Evolutionary conservation across 2,329 filamentous ascomycete genomes (phyloP).

Genomic region (Tolypocladium paradoxum): DNA sequence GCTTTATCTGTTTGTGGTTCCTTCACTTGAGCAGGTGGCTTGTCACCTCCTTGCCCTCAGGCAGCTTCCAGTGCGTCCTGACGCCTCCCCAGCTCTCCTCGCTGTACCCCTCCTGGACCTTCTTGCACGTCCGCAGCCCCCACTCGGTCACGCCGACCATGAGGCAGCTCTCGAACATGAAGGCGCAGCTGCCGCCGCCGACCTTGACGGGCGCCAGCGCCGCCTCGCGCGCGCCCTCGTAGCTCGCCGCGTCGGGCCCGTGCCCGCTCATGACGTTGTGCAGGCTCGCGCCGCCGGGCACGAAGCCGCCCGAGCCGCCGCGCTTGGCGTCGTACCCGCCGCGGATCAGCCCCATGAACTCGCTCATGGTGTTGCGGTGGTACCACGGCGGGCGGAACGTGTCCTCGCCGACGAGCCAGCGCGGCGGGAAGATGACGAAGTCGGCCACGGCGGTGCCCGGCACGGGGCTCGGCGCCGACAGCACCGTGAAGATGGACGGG

Average conservation of each 20-base stretch:
- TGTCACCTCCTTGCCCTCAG: conserved; percentile 20
- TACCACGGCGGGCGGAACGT: conserved; percentile 67
- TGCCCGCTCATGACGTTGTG: conserved; percentile 65
- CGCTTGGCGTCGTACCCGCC: conserved; percentile 52
- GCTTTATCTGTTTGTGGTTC: no score
- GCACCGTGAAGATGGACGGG: conserved; percentile 66
- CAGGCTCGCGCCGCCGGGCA: conserved; percentile 45
- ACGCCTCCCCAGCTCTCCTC: conserved; percentile 70
- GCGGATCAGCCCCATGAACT: conserved; percentile 52
- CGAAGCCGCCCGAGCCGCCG: conserved; percentile 37
- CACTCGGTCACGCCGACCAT: conserved; percentile 66
- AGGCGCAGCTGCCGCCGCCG: conserved; percentile 51
- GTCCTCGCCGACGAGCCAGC: conserved; percentile 59
- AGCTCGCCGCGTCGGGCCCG: conserved; percentile 47
- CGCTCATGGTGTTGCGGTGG: conserved; percentile 58
- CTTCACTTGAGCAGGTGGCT: conserved; percentile 9
- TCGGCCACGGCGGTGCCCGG: conserved; percentile 57
- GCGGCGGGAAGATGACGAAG: conserved; percentile 63
- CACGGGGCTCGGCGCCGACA: conserved; percentile 52
- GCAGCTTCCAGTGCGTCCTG: conserved; percentile 49
- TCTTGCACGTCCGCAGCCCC: conserved; percentile 49
- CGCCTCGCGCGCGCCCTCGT: conserved; percentile 44
- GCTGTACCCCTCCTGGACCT: conserved; percentile 36
- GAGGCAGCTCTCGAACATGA: conserved; percentile 60
- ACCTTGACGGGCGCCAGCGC: conserved; percentile 46